Percentiles rank a stretch among this genome's conserved stretches.
Evolutionary conservation across 2,329 filamentous ascomycete species (phyloP).

Genomic region (Trichoderma simmonsii): DNA sequence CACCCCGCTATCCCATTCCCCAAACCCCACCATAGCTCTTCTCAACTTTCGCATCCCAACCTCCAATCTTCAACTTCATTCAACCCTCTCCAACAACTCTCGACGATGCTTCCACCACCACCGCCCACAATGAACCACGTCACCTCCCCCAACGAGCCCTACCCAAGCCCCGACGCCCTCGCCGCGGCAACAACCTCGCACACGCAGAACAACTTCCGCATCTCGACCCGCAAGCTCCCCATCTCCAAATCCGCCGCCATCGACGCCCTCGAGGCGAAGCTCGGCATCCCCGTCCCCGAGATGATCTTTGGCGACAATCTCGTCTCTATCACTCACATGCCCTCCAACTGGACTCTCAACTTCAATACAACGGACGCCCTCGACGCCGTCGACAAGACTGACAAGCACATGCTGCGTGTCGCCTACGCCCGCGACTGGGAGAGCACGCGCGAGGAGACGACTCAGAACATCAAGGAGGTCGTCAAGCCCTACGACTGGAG

Average conservation of each 20-base stretch:
- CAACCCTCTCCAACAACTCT: neutral
- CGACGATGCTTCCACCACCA: constrained; percentile 7
- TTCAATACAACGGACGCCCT: constrained; percentile 88
- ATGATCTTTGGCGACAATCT: constrained; percentile 99
- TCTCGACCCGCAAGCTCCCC: constrained; percentile 83
- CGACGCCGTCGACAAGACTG: constrained; percentile 91
- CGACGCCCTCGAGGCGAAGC: constrained; percentile 72
- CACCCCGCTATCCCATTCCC: neutral
- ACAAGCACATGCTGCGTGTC: constrained; percentile 84
- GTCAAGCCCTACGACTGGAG: constrained; percentile 98
- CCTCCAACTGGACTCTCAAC: constrained; percentile 70
- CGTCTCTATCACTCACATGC: constrained; percentile 69
- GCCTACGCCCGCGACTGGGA: constrained; percentile 88
- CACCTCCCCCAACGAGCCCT: constrained; percentile 49
- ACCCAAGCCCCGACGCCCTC: constrained; percentile 49
- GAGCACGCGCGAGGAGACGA: constrained; percentile 65
- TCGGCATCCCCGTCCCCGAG: constrained; percentile 87
- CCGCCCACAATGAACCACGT: constrained; percentile 37
- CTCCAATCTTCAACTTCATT: neutral
- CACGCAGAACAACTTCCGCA: constrained; percentile 64
- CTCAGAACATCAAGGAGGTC: constrained; percentile 85
- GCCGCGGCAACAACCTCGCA: constrained; percentile 54
- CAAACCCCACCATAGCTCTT: neutral
- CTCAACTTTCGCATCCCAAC: neutral
- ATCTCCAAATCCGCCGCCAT: constrained; percentile 92